Evolutionary conservation across 2,329 filamentous ascomycete genomes (phyloP).

Genomic region (Trichoderma sp.): DNA sequence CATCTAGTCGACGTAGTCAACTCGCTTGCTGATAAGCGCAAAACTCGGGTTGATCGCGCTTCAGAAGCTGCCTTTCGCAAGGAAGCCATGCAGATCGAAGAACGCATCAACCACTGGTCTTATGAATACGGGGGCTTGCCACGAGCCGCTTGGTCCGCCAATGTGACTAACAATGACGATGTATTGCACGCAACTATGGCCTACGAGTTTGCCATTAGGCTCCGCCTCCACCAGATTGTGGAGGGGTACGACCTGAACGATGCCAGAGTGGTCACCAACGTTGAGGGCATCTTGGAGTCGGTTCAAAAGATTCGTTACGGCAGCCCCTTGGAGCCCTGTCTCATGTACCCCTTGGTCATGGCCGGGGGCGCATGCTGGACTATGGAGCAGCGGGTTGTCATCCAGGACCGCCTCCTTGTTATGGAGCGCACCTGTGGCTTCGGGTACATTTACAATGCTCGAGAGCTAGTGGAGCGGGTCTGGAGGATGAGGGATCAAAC

Average conservation of each 20-base stretch:
- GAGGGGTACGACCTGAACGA: constrained; percentile 43
- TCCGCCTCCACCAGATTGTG: constrained; percentile 45
- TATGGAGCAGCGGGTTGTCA: constrained; percentile 40
- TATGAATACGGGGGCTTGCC: constrained; percentile 33
- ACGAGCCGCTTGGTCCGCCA: constrained; percentile 29
- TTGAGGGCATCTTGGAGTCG: constrained; percentile 39
- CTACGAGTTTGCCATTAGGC: constrained; percentile 44
- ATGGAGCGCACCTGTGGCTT: constrained; percentile 48
- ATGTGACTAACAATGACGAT: constrained; percentile 30
- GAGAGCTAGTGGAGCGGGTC: constrained; percentile 43
- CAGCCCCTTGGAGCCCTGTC: constrained; percentile 42
- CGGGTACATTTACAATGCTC: constrained; percentile 43
- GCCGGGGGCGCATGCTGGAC: constrained; percentile 41
- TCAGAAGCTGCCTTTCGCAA: constrained; percentile 36
- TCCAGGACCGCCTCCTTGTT: constrained; percentile 43
- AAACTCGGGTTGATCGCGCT: constrained; percentile 32
- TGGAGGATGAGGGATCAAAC: constrained; percentile 38
- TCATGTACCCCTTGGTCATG: constrained; percentile 46
- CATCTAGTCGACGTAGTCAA: constrained; percentile 38
- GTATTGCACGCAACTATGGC: constrained; percentile 39
- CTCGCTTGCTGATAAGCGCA: constrained; percentile 36
- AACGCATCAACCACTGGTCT: constrained; percentile 42
- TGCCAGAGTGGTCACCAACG: constrained; percentile 35
- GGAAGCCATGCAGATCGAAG: constrained; percentile 35
- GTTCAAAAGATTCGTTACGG: constrained; percentile 44